Conservation (phyloP, 495 filamentous ascomycete genomes). For the Cenococcum geophilum region DNA sequence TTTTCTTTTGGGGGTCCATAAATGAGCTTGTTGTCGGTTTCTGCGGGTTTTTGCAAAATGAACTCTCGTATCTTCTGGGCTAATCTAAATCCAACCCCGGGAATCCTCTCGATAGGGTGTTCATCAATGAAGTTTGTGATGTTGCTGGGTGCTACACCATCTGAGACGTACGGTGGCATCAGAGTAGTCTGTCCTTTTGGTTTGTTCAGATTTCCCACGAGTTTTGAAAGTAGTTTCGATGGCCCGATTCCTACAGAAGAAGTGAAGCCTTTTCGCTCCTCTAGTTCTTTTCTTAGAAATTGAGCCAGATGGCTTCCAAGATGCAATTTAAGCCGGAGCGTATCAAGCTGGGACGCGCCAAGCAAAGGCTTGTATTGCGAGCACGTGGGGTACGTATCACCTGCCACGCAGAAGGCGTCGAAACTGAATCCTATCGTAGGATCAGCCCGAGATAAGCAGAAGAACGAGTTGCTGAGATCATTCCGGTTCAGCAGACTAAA, state of each 20-base stretch:
- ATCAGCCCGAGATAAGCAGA: constrained; percentile 67
- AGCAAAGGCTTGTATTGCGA: constrained; percentile 9
- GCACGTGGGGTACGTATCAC: constrained; percentile 49
- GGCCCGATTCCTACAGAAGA: constrained; percentile 83
- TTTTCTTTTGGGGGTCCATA: constrained; percentile 48
- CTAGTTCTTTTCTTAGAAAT: constrained; percentile 63
- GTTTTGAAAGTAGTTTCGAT: constrained; percentile 75
- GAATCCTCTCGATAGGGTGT: constrained; percentile 74
- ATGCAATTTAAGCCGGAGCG: constrained; percentile 32
- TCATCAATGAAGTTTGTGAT: constrained; percentile 64
- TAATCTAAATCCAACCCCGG: constrained; percentile 77
- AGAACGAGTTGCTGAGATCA: constrained; percentile 63
- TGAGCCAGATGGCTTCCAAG: constrained; percentile 59
- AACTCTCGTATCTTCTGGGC: constrained; percentile 61
- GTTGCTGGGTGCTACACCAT: constrained; percentile 39
- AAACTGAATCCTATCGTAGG: constrained; percentile 74
- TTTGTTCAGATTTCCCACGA: constrained; percentile 79
- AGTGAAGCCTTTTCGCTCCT: constrained; percentile 75
- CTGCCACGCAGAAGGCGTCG: constrained; percentile 58
- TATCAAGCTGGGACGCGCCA: constrained; percentile 8
- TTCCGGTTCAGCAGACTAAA: constrained; percentile 59
- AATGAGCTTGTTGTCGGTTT: constrained; percentile 40
- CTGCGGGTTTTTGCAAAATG: constrained; percentile 46
- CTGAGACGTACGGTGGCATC: constrained; percentile 51
- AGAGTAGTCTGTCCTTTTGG: constrained; percentile 81